Percentiles rank a stretch among this genome's conserved stretches.
phyloP scores from a whole-genome alignment of 2,329 filamentous ascomycete genomes.

The Purpureocillium lavendulum region DNA sequence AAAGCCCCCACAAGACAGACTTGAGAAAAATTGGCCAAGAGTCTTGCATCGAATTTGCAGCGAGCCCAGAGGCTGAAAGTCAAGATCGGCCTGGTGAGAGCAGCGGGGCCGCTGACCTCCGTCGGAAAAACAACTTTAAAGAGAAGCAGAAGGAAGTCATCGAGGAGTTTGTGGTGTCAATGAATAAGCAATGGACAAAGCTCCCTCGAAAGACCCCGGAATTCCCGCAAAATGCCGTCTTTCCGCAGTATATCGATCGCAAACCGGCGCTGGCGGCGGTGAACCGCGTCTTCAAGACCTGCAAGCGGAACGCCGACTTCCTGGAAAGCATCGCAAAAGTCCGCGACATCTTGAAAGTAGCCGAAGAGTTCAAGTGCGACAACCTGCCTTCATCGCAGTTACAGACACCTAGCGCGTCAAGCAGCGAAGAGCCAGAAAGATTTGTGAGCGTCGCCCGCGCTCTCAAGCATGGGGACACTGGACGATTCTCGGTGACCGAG shows the following conservation, averaged over 20 bases:
- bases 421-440: too few species aligned
- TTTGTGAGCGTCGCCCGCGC: too few species aligned
- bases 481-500: too few species aligned
- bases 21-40: background rate
- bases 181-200: background rate
- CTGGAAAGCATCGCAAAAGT: too few species aligned
- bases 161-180: background rate
- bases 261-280: too few species aligned
- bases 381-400: too few species aligned
- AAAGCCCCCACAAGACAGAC: background rate
- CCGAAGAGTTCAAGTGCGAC: too few species aligned
- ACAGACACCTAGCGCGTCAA: too few species aligned
- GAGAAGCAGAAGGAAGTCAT: background rate
- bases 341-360: too few species aligned
- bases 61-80: background rate
- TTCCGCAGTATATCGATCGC: background rate
- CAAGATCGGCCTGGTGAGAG: background rate
- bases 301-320: too few species aligned
- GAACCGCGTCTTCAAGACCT: too few species aligned
- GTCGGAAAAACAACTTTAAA: background rate
- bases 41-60: background rate
- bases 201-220: background rate
- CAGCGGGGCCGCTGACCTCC: background rate
- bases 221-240: background rate
- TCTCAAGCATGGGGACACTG: too few species aligned